Conservation (phyloP, 1,284 basidiomycete species). For the Trichosporon coremiiforme region DNA sequence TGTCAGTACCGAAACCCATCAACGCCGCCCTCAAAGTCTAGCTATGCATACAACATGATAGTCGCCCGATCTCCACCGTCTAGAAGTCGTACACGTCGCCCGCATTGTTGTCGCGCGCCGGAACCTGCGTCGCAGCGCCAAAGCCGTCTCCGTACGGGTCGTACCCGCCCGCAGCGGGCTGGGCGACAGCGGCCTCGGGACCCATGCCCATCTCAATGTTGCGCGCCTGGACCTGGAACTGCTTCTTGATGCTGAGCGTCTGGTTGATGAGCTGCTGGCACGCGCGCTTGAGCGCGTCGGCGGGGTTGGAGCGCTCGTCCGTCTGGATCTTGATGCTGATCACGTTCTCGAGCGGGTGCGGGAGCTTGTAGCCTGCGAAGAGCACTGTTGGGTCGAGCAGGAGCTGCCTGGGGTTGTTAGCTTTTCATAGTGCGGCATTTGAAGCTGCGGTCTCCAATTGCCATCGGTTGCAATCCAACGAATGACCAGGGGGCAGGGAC, state of each 20-base stretch:
- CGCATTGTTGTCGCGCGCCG: conserved; percentile 26
- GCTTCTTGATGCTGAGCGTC: conserved; percentile 60
- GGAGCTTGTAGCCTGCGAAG: conserved; percentile 97
- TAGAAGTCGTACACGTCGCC: conserved; percentile 53
- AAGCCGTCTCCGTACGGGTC: conserved; percentile 53
- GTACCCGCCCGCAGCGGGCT: conserved; percentile 34
- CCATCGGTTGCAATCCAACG: no score
- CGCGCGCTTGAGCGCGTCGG: conserved; percentile 79
- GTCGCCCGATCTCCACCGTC: background rate
- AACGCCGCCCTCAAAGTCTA: background rate
- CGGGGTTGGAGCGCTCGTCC: conserved; percentile 81
- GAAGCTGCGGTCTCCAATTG: background rate
- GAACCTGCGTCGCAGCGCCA: conserved; percentile 32
- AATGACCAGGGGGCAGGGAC: background rate
- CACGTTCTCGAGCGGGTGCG: conserved; percentile 91
- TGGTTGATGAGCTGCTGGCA: conserved; percentile 80
- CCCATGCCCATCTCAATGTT: conserved; percentile 57
- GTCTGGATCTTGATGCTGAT: conserved; percentile 95
- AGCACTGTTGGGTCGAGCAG: conserved; percentile 80
- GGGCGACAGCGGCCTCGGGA: conserved; percentile 39
- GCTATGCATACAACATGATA: conserved; percentile 9
- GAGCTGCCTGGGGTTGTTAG: conserved; percentile 67
- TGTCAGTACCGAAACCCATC: background rate
- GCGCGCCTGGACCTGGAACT: conserved; percentile 60
- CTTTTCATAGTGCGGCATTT: background rate